Percentiles rank a stretch among this genome's conserved stretches.
Conservation (phyloP, 176 grass and related monocot genomes). For the Dendrocalamus sinicus region DNA sequence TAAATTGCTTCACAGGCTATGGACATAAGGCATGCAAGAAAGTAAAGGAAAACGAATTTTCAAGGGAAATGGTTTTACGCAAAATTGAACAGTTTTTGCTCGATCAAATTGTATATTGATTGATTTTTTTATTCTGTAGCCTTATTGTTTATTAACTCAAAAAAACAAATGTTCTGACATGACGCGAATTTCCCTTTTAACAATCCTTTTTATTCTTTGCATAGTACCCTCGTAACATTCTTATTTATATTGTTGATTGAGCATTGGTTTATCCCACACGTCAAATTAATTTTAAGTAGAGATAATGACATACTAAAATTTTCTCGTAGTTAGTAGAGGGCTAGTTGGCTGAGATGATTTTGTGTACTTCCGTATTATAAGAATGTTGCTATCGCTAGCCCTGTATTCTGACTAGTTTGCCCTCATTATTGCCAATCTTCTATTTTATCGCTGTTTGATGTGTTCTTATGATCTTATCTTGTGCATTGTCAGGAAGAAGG, state of each 20-base stretch:
- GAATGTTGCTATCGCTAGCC: background rate
- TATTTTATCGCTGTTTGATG: background rate
- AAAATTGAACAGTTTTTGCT: slow-evolving; percentile 18
- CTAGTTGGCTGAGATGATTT: slow-evolving; percentile 5
- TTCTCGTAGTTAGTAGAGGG: background rate
- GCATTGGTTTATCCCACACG: background rate
- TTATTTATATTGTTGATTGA: background rate
- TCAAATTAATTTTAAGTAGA: background rate
- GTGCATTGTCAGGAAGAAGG: slow-evolving; percentile 72
- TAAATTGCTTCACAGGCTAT: slow-evolving; percentile 15
- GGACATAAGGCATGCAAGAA: background rate
- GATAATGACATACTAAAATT: background rate
- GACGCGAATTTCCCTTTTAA: background rate
- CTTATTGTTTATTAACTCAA: slow-evolving; percentile 17
- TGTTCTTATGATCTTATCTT: slow-evolving; percentile 9
- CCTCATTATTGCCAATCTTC: slow-evolving; percentile 18
- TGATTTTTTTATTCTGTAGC: background rate
- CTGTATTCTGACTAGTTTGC: background rate
- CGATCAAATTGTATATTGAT: background rate
- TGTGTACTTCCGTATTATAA: background rate
- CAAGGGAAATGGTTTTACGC: slow-evolving; percentile 8
- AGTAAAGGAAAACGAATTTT: background rate
- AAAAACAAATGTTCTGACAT: slow-evolving; percentile 18
- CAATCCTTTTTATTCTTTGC: slow-evolving; percentile 9
- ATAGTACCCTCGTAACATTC: background rate